Base-by-base conservation (phyloP, 73 alveolate genomes). In the Durusdinium trenchii region DNA sequence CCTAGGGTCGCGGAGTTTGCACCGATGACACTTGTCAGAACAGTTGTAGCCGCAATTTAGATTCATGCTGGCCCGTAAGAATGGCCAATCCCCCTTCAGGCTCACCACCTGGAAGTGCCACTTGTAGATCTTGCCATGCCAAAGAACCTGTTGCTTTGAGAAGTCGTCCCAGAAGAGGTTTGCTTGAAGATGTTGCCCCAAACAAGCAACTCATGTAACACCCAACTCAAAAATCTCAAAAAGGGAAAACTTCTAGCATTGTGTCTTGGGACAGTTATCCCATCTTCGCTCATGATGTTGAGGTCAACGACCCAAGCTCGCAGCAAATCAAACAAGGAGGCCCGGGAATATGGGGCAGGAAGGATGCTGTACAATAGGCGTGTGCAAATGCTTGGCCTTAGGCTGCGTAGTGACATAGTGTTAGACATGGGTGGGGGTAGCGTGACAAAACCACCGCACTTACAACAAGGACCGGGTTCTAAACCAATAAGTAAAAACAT, bases 81-180 rank as follows among this genome's bases (percentile, higher is more conserved):
- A 84, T 40, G 76, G 76, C 94, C 94, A 84, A 18, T 84, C 94
- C 9, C 94, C 94, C 32, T 84, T 84, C 42, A 76, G 48, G 28
- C 78, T 76, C 45, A 50, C n/a, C 52, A 48, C 32, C 42, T 35
- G 78, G 78, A 84, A 84, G 20, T 32, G 32, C 51, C 48, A 52
- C 54, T 51, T 48, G 30, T 48, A n/a, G 54, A 30, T 0, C 16
- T 4, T 6, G 18, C 78, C 94, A n/a, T 84, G 48, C 76, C 71
- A 84, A 35, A 47, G 7, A 52, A 84, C 94, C 94, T 84, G n/a
- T 6, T 51, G 30, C 14, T 67, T 69, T 14, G 50, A 69, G 32
- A 26, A 9, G 76, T 62, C 40, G 32, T 35, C 18, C 7, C 76
- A 62, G 43, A 62, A 6, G 32, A 26, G 40, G 32, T 4, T 40